Percentiles rank a stretch among this genome's conserved stretches.
These are phyloP conservation scores for Trametes punicea DNA, from an alignment of 768 basidiomycete species.

Conservation along the genomic window DNA sequence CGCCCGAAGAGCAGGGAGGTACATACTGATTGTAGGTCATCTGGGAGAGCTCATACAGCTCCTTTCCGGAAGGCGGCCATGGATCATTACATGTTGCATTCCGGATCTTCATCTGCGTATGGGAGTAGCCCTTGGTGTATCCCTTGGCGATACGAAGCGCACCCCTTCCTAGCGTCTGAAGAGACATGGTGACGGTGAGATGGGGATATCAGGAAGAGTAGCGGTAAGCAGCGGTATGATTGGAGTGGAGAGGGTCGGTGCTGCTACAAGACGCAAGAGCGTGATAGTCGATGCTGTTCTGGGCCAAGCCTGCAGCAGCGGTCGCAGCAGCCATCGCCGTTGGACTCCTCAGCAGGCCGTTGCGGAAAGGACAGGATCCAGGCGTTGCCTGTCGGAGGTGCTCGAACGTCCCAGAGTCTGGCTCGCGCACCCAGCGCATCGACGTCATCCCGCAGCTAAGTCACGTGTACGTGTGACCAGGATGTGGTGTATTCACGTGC, in stretches of 20 bases:
- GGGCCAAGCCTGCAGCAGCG: not conserved
- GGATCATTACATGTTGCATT: constrained; percentile 96
- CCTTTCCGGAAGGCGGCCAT: constrained; percentile 91
- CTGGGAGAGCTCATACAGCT: constrained; percentile 97
- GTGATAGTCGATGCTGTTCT: not conserved
- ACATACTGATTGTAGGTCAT: constrained; percentile 90
- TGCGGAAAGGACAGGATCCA: not conserved
- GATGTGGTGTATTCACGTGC: constrained; percentile 6
- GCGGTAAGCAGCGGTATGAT: not conserved
- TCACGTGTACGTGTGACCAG: not conserved
- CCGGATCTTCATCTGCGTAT: constrained; percentile 89
- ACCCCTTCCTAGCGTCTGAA: constrained; percentile 41
- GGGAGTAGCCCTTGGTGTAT: constrained; percentile 91
- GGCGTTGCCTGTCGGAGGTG: not conserved
- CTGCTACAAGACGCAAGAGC: not conserved
- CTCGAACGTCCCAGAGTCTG: not conserved
- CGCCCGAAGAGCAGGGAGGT: not conserved
- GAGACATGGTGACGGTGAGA: not conserved
- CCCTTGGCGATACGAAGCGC: constrained; percentile 86
- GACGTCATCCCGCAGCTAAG: not conserved
- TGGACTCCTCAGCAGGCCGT: not conserved
- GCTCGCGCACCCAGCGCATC: not conserved
- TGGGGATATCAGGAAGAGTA: not conserved
- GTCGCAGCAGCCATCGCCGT: not conserved
- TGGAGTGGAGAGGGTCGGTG: not conserved